Conservation (phyloP, 2,329 filamentous ascomycete species). For the Hymenoscyphus fraxineus region DNA sequence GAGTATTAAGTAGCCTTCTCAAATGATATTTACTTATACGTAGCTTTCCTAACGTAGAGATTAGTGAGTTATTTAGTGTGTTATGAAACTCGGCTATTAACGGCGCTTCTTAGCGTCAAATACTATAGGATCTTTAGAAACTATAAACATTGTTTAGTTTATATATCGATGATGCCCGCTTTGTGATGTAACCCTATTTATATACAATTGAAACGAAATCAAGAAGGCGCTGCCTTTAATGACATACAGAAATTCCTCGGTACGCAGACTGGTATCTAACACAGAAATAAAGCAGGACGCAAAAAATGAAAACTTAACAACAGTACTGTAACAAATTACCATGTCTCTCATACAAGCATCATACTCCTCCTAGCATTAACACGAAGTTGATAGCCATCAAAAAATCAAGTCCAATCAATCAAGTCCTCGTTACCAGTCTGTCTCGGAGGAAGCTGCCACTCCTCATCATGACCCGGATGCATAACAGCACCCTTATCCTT, state of each 20-base stretch:
- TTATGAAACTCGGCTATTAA: too few species aligned
- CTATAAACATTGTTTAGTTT: neutral
- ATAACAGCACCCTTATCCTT: neutral
- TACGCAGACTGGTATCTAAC: neutral
- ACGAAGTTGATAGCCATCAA: neutral
- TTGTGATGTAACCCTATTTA: neutral
- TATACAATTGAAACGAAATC: neutral
- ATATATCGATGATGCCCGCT: neutral
- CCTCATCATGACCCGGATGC: neutral
- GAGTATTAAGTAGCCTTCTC: too few species aligned
- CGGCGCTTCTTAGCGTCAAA: too few species aligned
- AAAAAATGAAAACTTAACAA: too few species aligned
- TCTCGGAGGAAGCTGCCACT: neutral
- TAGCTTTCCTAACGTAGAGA: too few species aligned
- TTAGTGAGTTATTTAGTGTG: too few species aligned
- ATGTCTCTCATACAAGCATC: neutral
- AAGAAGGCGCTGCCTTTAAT: neutral
- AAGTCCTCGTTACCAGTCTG: neutral
- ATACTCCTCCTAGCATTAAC: neutral
- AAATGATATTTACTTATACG: too few species aligned
- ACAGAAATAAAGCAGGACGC: too few species aligned
- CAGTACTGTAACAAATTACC: neutral
- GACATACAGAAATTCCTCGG: neutral
- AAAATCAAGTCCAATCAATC: neutral
- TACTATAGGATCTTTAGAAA: neutral